A percentile compares a stretch with the other conserved stretches of the same genome.
These are phyloP conservation scores for Yarrowia alimentaria DNA, from an alignment of 805 yeast species.

Conservation along the genomic window DNA sequence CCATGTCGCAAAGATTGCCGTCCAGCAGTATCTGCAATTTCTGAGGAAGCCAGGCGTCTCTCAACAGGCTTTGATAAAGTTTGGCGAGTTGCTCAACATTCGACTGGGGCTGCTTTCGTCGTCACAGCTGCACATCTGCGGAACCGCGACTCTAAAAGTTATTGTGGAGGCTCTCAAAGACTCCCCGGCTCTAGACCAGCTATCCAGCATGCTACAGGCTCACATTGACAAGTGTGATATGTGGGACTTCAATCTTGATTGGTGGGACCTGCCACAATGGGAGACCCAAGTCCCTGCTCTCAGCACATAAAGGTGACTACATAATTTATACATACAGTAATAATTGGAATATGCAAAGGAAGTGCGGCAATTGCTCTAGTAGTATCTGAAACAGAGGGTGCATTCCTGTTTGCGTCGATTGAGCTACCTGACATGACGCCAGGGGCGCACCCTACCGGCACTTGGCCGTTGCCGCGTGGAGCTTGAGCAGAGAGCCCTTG, in stretches of 20 bases:
- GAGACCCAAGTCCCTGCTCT: constrained; percentile 9
- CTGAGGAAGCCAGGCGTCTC: constrained; percentile 6
- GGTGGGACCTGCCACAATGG: constrained; percentile 23
- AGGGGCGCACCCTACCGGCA: too few relatives aligned
- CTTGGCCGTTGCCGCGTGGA: too few relatives aligned
- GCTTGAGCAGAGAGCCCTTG: too few relatives aligned
- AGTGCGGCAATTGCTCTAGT: too few relatives aligned
- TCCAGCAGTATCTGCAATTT: constrained; percentile 17
- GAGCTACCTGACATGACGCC: too few relatives aligned
- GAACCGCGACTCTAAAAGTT: constrained; percentile 7
- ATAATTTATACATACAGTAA: constrained; percentile 21
- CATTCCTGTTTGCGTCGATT: too few relatives aligned
- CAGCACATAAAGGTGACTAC: not conserved
- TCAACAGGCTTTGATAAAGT: constrained; percentile 16
- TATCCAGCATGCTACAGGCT: constrained; percentile 1
- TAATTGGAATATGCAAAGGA: too few relatives aligned
- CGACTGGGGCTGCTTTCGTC: constrained; percentile 13
- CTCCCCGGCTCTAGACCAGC: constrained; percentile 8
- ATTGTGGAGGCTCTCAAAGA: constrained; percentile 3
- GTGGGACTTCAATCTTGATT: constrained; percentile 18
- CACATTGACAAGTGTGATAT: constrained; percentile 23
- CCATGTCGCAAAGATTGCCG: constrained; percentile 17
- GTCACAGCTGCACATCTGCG: constrained; percentile 7
- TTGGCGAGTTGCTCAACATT: constrained; percentile 21
- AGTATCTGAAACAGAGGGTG: too few relatives aligned